phyloP scores from a whole-genome alignment of 345 rosid species.

The Eucalyptus cloeziana region DNA sequence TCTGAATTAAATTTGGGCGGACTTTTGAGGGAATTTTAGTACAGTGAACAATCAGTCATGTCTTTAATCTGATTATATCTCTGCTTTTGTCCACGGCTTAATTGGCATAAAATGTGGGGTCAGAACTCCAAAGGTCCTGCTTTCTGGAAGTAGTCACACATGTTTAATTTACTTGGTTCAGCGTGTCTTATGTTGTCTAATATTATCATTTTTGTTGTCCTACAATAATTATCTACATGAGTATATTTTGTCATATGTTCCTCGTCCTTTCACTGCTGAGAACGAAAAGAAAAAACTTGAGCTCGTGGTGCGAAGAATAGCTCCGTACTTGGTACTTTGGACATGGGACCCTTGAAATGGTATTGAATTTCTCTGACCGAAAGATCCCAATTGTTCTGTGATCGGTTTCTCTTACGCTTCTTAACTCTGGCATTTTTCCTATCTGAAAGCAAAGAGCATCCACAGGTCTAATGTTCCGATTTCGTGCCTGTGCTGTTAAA shows the following conservation, averaged over 20 bases:
- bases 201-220: neutral
- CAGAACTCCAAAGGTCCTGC: neutral
- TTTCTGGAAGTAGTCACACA: neutral
- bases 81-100: neutral
- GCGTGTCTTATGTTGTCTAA: neutral
- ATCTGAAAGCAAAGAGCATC: no score
- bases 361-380: no score
- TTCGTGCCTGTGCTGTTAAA: no score
- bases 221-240: neutral
- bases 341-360: no score
- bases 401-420: no score
- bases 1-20: neutral
- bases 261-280: no score
- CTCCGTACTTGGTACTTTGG: no score
- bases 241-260: neutral
- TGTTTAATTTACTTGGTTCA: neutral
- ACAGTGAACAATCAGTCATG: neutral
- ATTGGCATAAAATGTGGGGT: neutral
- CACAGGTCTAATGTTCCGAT: no score
- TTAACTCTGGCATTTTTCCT: no score
- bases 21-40: neutral
- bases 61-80: neutral
- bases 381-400: no score
- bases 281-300: no score
- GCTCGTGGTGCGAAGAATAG: no score